Conservation (phyloP, 2,329 filamentous ascomycete species). For the Fusarium sp. region DNA sequence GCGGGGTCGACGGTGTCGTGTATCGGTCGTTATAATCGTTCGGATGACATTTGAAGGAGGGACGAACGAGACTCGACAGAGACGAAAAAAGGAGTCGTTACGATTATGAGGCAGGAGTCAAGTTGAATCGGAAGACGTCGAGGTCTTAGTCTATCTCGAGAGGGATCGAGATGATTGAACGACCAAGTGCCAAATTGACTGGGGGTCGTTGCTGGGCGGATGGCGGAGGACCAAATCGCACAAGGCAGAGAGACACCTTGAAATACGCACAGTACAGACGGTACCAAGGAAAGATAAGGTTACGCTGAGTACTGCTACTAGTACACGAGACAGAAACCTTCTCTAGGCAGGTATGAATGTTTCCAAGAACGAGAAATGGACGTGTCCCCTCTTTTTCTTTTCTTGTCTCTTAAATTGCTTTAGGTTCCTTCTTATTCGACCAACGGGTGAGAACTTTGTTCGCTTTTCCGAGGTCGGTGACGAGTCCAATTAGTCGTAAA, state of each 20-base stretch:
- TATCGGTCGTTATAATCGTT: constrained; percentile 53
- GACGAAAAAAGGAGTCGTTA: constrained; percentile 40
- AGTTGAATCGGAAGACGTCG: constrained; percentile 33
- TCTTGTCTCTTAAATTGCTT: constrained; percentile 16
- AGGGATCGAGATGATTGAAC: constrained; percentile 40
- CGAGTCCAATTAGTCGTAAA: constrained; percentile 19
- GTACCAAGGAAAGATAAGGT: constrained; percentile 31
- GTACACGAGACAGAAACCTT: constrained; percentile 37
- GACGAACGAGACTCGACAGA: constrained; percentile 44
- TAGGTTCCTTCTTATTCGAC: constrained; percentile 12
- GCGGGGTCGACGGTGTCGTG: constrained; percentile 49
- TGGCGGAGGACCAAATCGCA: constrained; percentile 43
- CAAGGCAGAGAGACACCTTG: constrained; percentile 25
- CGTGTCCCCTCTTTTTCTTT: constrained; percentile 28
- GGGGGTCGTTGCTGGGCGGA: constrained; percentile 50
- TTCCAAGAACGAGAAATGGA: constrained; percentile 36
- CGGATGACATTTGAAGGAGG: constrained; percentile 53
- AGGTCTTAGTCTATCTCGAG: constrained; percentile 39
- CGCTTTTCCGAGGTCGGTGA: constrained; percentile 12
- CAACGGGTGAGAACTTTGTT: constrained; percentile 17
- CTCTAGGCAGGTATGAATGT: constrained; percentile 1
- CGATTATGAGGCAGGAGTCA: constrained; percentile 22
- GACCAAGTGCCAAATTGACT: constrained; percentile 43
- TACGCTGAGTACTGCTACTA: constrained; percentile 35
- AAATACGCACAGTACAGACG: constrained; percentile 42